These are phyloP conservation scores for Pinus tabuliformis DNA, from an alignment of 75 land plant species.

Conservation along the genomic window DNA sequence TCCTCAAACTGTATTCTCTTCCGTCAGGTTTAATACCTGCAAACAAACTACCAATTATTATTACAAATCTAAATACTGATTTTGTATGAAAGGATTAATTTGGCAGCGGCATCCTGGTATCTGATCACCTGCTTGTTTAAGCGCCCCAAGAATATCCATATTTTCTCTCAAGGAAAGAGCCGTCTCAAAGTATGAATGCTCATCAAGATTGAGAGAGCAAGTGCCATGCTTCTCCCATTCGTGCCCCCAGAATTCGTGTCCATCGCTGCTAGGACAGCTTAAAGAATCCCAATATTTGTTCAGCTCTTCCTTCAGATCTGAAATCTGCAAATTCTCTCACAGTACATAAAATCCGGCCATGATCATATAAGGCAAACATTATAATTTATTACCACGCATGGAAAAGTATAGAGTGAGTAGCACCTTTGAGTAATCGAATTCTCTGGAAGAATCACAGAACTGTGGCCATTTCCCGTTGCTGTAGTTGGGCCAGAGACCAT, in stretches of 20 bases:
- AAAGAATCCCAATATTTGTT: constrained; percentile 40
- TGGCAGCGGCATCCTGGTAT: background rate
- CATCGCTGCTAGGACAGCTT: constrained; percentile 39
- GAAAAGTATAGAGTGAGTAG: too few species aligned
- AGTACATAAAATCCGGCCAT: too few species aligned
- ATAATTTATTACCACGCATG: too few species aligned
- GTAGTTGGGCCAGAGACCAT: constrained; percentile 93
- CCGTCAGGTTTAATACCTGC: constrained; percentile 11
- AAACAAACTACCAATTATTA: background rate
- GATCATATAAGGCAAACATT: too few species aligned
- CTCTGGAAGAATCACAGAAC: constrained; percentile 38
- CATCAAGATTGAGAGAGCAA: constrained; percentile 24
- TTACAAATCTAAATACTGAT: background rate
- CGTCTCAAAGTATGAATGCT: constrained; percentile 26
- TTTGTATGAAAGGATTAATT: background rate
- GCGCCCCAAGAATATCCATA: constrained; percentile 22
- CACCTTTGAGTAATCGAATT: constrained; percentile 47
- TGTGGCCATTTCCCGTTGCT: constrained; percentile 68
- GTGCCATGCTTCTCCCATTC: constrained; percentile 63
- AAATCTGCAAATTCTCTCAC: constrained; percentile 9
- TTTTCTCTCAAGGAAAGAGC: constrained; percentile 19
- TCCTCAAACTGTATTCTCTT: constrained; percentile 12
- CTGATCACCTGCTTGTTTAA: constrained; percentile 15
- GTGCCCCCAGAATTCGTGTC: constrained; percentile 39
- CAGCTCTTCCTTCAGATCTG: constrained; percentile 20